phyloP scores from a whole-genome alignment of 306 rosid genomes.

The Vigna reflexopilosa region DNA sequence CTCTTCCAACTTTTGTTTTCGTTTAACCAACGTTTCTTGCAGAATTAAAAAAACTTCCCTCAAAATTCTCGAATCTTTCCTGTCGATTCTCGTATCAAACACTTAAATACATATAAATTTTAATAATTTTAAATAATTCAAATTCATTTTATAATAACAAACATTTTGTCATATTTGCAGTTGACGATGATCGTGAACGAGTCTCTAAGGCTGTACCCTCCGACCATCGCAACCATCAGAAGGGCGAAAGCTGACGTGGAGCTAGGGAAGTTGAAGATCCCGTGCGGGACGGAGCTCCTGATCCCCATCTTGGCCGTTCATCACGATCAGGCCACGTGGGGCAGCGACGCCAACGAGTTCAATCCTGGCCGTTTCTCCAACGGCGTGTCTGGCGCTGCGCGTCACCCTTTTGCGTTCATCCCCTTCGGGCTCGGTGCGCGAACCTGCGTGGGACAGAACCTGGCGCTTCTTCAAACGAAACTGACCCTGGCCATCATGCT shows the following conservation, averaged over 20 bases:
- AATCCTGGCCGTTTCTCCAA: slow-evolving; percentile 75
- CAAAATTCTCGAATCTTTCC: neutral
- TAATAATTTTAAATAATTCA: too few relatives aligned
- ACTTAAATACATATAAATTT: too few relatives aligned
- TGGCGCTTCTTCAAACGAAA: slow-evolving; percentile 74
- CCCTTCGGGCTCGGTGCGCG: slow-evolving; percentile 80
- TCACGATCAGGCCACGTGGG: slow-evolving; percentile 79
- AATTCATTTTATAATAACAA: too few relatives aligned
- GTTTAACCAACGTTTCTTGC: neutral
- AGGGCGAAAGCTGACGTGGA: slow-evolving; percentile 71
- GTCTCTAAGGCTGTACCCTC: slow-evolving; percentile 79
- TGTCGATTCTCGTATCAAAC: neutral
- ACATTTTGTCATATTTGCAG: slow-evolving; percentile 43
- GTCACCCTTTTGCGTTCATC: slow-evolving; percentile 66
- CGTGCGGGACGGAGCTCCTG: slow-evolving; percentile 77
- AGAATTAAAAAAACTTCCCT: neutral
- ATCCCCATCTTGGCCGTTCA: slow-evolving; percentile 84
- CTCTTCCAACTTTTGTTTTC: neutral
- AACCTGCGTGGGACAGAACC: slow-evolving; percentile 76
- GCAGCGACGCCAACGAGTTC: slow-evolving; percentile 72
- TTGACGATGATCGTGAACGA: slow-evolving; percentile 78
- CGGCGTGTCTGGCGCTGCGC: slow-evolving; percentile 68
- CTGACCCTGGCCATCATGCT: slow-evolving; percentile 65
- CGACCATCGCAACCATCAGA: slow-evolving; percentile 73
- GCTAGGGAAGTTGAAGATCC: slow-evolving; percentile 66